Evolutionary conservation across 768 basidiomycete species (phyloP).

Genomic region (Calocybe gangraenosa): DNA sequence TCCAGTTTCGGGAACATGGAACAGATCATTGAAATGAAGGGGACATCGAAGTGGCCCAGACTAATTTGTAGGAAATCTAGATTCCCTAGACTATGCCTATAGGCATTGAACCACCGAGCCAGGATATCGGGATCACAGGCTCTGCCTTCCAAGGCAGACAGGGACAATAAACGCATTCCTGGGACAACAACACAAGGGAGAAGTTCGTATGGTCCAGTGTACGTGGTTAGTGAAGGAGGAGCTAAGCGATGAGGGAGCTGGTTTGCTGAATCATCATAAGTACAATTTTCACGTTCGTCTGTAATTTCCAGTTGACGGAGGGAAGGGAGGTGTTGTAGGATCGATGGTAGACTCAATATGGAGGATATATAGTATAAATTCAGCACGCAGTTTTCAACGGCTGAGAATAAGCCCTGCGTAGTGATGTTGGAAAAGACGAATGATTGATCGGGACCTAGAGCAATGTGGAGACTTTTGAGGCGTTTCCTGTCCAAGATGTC

Average conservation of each 20-base stretch:
- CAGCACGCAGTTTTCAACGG: not conserved
- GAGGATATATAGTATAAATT: not conserved
- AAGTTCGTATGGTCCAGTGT: slow-evolving; percentile 3
- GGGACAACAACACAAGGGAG: not conserved
- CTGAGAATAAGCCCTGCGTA: not conserved
- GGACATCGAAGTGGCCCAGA: not conserved
- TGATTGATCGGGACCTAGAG: not conserved
- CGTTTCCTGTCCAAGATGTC: not conserved
- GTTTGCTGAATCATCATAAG: not conserved
- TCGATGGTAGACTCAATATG: no score
- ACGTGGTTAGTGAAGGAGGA: not conserved
- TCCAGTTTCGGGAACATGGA: no score
- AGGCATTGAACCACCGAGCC: no score
- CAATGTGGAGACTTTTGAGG: not conserved
- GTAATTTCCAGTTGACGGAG: not conserved
- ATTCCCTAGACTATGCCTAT: no score
- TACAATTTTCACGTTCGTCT: not conserved
- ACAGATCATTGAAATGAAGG: not conserved
- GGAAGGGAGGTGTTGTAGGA: no score
- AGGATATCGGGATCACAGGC: no score
- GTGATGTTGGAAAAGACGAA: not conserved
- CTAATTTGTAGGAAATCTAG: no score
- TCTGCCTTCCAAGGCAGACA: no score
- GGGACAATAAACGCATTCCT: no score
- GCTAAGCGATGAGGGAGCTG: not conserved